Evolutionary conservation across 2,329 filamentous ascomycete genomes (phyloP).

Genomic region (Fusarium humuli): DNA sequence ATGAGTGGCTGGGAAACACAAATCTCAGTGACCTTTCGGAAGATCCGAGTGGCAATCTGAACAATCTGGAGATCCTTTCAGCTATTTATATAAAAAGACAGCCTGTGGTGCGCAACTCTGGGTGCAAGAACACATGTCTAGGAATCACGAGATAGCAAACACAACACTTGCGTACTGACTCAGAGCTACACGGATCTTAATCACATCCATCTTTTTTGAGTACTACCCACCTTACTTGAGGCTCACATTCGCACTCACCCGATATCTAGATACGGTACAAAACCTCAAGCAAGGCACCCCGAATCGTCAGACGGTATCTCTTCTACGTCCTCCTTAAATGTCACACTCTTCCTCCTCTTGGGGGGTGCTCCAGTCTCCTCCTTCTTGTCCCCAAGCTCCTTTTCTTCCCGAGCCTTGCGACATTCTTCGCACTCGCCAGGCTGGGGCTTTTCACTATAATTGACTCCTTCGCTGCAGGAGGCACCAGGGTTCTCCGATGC

Average conservation of each 20-base stretch:
- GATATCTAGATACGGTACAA: background rate
- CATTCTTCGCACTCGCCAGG: background rate
- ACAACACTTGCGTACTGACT: too few species aligned
- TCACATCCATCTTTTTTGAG: too few species aligned
- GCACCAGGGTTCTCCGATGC: background rate
- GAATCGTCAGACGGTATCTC: background rate
- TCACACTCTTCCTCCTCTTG: background rate
- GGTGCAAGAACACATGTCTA: too few species aligned
- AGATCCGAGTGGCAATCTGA: too few species aligned
- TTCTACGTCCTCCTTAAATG: background rate
- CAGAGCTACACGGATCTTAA: too few species aligned
- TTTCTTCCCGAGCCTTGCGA: background rate
- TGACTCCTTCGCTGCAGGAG: background rate
- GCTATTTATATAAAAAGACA: background rate
- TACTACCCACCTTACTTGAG: too few species aligned
- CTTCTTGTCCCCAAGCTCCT: background rate
- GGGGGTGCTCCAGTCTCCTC: background rate
- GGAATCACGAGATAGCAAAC: too few species aligned
- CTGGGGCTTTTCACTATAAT: background rate
- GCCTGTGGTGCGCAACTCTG: background rate
- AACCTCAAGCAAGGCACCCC: rapidly evolving
- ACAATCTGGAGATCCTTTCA: background rate
- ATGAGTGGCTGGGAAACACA: too few species aligned
- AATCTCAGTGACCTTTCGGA: too few species aligned
- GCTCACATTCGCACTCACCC: background rate